A percentile compares a stretch with the other conserved stretches of the same genome.
Evolutionary conservation across 2,329 filamentous ascomycete species (phyloP).

Genomic region (Trichophyton simii): DNA sequence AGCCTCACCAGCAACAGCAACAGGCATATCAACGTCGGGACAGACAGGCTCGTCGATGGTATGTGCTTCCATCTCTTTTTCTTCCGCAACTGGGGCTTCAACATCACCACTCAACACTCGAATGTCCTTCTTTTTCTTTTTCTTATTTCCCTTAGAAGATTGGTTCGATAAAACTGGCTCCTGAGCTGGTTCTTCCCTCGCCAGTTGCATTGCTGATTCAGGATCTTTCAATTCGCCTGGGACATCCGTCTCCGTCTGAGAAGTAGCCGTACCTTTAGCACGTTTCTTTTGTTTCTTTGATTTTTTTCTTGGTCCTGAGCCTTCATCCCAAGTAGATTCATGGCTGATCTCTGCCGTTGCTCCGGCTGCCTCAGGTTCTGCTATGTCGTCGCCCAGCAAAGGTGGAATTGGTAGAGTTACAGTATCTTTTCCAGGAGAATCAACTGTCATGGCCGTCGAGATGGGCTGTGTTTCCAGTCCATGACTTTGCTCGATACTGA

Average conservation of each 20-base stretch:
- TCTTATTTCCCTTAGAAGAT: conserved; percentile 10
- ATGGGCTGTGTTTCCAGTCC: not conserved
- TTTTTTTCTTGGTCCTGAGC: conserved; percentile 37
- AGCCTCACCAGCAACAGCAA: not conserved
- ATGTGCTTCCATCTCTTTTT: conserved; percentile 17
- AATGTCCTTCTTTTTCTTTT: conserved; percentile 14
- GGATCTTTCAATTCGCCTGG: not conserved
- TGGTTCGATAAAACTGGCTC: not conserved
- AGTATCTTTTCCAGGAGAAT: not conserved
- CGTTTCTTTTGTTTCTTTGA: conserved; percentile 2
- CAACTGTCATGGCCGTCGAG: not conserved
- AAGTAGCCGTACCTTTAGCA: not conserved
- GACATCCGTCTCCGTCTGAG: not conserved
- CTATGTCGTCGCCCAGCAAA: not conserved
- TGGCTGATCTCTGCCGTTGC: not conserved
- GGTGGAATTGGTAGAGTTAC: not conserved
- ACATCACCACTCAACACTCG: not conserved
- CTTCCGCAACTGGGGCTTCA: conserved; percentile 14
- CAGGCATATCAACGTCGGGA: not conserved
- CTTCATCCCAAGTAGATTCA: not conserved
- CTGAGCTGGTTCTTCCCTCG: not conserved
- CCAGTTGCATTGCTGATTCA: not conserved
- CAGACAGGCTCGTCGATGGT: conserved; percentile 4
- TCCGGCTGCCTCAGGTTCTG: not conserved
- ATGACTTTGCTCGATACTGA: not conserved